Base-by-base conservation (phyloP, 2,329 filamentous ascomycete species). In the Trichophyton verrucosum region DNA sequence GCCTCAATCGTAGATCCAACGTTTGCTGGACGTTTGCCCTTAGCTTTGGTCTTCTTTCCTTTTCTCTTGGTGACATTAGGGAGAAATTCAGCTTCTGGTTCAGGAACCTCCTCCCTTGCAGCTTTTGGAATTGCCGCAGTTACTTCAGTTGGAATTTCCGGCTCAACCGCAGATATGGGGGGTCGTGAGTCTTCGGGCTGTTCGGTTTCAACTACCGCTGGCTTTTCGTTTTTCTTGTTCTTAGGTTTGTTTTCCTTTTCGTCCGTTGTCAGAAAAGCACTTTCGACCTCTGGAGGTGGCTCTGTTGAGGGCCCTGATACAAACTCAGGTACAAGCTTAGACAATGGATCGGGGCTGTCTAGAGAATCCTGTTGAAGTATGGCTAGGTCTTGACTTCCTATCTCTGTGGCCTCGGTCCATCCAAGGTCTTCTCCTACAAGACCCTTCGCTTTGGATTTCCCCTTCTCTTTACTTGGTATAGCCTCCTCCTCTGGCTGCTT, bases 361-460 rank as follows among this genome's bases (percentile, higher is more conserved):
- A 8, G 17, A 38, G 20, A 2, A 13, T 11, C 27, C 8, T 30
- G 13, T 6, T 58, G 36, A 58, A 17, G 9, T 27, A 5, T 13
- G 8, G 17, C 24, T 24, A 17, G 22, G 3, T 27, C 36, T 6
- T 58, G 56, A 58, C 15, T n/a, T n/a, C 42, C 56, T n/a, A 24
- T 8, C 24, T 13, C 24, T 30, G 22, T 36, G 6, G 33, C 1
- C 42, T 13, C 38, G 11, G 36, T 17, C 20, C 24, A 27, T 17
- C 30, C 56, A 6, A 24, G 3, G 7, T 46, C 42, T 20, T 60
- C 49, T 22, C 17, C 53, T 6, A 36, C 33, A 40, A 58, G 51
- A 17, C 40, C n/a, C 40, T 57, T 58, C 13, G 59, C 47, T 40
- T 42, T 60, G 3, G 46, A 27, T 40, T 56, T 61, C n/a, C 60